Evolutionary conservation across 73 alveolate species (phyloP), one percentile per base, ranked within the genome.

Genomic region (Chromera velia): DNA sequence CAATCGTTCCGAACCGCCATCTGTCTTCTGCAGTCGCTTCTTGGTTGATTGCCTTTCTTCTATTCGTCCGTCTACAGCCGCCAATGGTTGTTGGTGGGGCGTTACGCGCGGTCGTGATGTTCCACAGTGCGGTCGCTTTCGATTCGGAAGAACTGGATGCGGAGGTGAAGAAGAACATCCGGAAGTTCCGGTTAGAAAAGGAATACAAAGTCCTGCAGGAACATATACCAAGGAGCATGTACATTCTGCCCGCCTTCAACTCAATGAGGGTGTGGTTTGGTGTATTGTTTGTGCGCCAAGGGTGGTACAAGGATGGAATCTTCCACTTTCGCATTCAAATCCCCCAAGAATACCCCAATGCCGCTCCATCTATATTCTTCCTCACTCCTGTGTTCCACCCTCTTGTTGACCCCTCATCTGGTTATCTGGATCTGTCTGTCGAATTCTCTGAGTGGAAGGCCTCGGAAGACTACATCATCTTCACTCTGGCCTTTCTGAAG

Each of bases 291-390:
- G 1, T 72, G n/a, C 28, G 81, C 28, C 81, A 72, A 72, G 81
- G 81, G 81, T 30, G 26, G 27, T 72, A 31, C 73, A 72, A 82
- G 66, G 86, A 77, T 64, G 92, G 93, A 19, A 83, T 89, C 22
- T 89, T 89, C 62, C 75, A 83, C 75, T 89, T 87, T 73, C 34
- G 78, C 72, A 87, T 89, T 19, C 71, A 79, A 68, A 83, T 89
- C 63, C 92, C 94, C 1, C 72, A 75, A 30, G 81, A 87, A 30
- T 89, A 89, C 73, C 94, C 94, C 22, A 69, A 74, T 32, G 68
- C 72, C 28, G 79, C 85, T 6, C 94, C 94, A 6, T 31, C 47
- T n/a, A 83, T 89, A 1, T 70, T 65, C 17, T 89, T 89, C 73
- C 48, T 71, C 33, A 70, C 85, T 10, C 55, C 33, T 32, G 80